phyloP scores from a whole-genome alignment of 495 filamentous ascomycete genomes.

The Penicillium bialowiezense region DNA sequence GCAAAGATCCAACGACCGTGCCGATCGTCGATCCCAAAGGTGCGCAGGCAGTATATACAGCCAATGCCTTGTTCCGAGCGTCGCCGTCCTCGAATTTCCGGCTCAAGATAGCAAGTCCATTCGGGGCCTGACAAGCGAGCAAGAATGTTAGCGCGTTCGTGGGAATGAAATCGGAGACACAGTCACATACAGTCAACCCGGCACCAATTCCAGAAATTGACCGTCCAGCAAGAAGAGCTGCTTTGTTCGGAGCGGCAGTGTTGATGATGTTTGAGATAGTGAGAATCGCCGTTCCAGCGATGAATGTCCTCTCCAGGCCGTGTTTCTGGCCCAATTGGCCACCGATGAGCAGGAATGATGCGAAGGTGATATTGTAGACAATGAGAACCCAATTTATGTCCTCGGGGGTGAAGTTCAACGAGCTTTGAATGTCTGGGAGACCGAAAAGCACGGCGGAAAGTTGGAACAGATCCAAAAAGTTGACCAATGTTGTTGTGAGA shows the following conservation, averaged over 20 bases:
- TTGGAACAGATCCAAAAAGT: not conserved
- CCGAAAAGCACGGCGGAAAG: not conserved
- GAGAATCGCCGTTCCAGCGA: not conserved
- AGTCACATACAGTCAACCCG: not conserved
- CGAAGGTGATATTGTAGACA: slow-evolving; percentile 1
- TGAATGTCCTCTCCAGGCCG: not conserved
- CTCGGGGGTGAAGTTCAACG: not conserved
- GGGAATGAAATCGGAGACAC: too few relatives aligned
- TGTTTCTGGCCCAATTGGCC: not conserved
- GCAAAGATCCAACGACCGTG: not conserved
- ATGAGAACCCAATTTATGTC: not conserved
- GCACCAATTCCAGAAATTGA: not conserved
- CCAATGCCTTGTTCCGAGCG: not conserved
- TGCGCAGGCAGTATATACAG: not conserved
- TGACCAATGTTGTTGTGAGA: not conserved
- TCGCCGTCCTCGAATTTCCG: not conserved
- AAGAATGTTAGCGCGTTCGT: not conserved
- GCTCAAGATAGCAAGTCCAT: not conserved
- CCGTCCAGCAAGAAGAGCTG: not conserved
- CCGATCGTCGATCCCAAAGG: not conserved
- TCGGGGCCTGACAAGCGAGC: not conserved
- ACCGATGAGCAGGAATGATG: not conserved
- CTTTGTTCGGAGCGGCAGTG: not conserved
- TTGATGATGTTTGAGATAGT: not conserved
- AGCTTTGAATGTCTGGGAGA: not conserved